Percentiles rank a stretch among this genome's conserved stretches.
Conservation (phyloP, 768 basidiomycete species). For the Lactarius psammicola region DNA sequence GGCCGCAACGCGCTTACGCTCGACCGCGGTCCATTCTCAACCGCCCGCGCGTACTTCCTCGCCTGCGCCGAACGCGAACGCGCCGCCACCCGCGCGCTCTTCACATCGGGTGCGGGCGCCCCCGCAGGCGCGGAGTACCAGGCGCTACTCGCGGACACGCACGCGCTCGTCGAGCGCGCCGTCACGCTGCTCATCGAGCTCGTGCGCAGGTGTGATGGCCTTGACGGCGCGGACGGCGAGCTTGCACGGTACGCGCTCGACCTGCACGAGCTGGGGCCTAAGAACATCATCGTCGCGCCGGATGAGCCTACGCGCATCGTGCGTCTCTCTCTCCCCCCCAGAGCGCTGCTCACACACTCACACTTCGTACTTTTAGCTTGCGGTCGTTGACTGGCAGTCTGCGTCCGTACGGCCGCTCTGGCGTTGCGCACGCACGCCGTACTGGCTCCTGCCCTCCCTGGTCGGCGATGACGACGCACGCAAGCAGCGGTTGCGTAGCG, state of each 20-base stretch:
- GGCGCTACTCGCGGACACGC: conserved; percentile 33
- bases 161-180: conserved; percentile 36
- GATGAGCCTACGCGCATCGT: conserved; percentile 35
- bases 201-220: conserved; percentile 34
- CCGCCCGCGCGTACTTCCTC: conserved; percentile 35
- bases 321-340: conserved; percentile 9
- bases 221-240: conserved; percentile 37
- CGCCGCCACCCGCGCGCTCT: conserved; percentile 35
- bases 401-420: conserved; percentile 35
- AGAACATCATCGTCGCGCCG: conserved; percentile 35
- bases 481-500: conserved; percentile 27
- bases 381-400: conserved; percentile 35
- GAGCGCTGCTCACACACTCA: too few species aligned
- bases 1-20: conserved; percentile 35
- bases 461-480: conserved; percentile 26
- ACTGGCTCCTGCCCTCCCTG: conserved; percentile 35
- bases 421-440: conserved; percentile 37
- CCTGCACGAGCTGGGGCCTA: conserved; percentile 33
- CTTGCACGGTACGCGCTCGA: conserved; percentile 37
- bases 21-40: conserved; percentile 37
- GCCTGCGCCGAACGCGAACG: conserved; percentile 40
- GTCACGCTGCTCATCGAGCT: conserved; percentile 35
- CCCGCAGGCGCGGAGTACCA: conserved; percentile 34
- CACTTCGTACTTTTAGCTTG: conserved; percentile 27
- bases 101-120: conserved; percentile 35